phyloP scores from a whole-genome alignment of 2,329 filamentous ascomycete genomes.

The Fusarium irregulare region DNA sequence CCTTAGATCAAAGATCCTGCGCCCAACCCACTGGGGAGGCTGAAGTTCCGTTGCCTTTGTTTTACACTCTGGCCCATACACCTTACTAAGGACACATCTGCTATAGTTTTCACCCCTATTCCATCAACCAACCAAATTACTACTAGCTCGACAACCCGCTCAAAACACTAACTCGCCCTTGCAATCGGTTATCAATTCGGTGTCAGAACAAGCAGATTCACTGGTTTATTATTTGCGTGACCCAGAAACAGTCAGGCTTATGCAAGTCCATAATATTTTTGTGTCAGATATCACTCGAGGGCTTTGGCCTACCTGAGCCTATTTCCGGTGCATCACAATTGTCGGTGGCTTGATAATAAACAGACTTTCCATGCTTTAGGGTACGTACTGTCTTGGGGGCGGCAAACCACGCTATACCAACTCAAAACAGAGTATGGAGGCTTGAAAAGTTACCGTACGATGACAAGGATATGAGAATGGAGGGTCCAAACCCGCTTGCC shows the following conservation, averaged over 20 bases:
- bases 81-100: conserved; percentile 15
- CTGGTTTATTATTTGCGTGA: conserved; percentile 14
- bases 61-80: background rate
- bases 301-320: background rate
- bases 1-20: conserved; percentile 24
- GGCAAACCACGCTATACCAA: conserved; percentile 28
- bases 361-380: conserved; percentile 21
- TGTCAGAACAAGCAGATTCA: conserved; percentile 29
- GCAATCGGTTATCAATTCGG: conserved; percentile 29
- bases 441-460: conserved; percentile 18
- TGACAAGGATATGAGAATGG: conserved; percentile 33
- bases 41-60: conserved; percentile 26
- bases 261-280: conserved; percentile 5
- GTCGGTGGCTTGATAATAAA: conserved; percentile 20
- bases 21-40: conserved; percentile 26
- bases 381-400: conserved; percentile 18
- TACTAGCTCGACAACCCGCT: conserved; percentile 4
- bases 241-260: conserved; percentile 6
- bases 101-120: background rate
- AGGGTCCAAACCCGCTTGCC: conserved; percentile 26
- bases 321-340: conserved; percentile 9
- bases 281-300: background rate
- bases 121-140: conserved; percentile 10
- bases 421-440: conserved; percentile 32
- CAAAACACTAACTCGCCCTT: conserved; percentile 15